These are phyloP conservation scores for Malassezia vespertilionis DNA, from an alignment of 1,284 basidiomycete species.

Conservation along the genomic window DNA sequence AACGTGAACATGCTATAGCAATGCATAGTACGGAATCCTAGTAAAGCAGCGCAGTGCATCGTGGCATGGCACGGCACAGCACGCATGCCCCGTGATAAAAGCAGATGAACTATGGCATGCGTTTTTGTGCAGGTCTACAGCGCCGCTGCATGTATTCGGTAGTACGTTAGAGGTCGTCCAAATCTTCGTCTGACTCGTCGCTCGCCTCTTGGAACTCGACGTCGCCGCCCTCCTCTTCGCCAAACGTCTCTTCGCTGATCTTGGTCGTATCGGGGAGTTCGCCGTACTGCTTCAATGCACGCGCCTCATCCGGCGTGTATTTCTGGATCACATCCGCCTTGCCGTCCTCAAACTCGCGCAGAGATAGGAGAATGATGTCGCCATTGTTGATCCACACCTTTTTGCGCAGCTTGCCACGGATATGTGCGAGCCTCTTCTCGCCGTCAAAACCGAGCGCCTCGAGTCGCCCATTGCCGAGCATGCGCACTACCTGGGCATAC, in stretches of 20 bases:
- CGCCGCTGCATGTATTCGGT: too few relatives aligned
- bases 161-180: slow-evolving; percentile 24
- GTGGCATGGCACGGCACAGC: too few relatives aligned
- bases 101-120: too few relatives aligned
- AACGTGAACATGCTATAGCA: too few relatives aligned
- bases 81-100: too few relatives aligned
- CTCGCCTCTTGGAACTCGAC: slow-evolving; percentile 48
- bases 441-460: slow-evolving; percentile 98
- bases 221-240: slow-evolving; percentile 59
- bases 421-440: slow-evolving; percentile 92
- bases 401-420: slow-evolving; percentile 97
- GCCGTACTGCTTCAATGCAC: slow-evolving; percentile 90
- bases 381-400: slow-evolving; percentile 99
- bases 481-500: slow-evolving; percentile 95
- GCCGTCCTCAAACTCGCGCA: slow-evolving; percentile 98
- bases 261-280: slow-evolving; percentile 95
- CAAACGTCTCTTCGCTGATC: slow-evolving; percentile 96
- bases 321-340: slow-evolving; percentile 99
- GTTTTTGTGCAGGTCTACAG: too few relatives aligned
- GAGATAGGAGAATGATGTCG: slow-evolving; percentile 88
- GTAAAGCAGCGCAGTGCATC: too few relatives aligned
- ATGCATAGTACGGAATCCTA: too few relatives aligned
- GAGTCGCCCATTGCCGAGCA: slow-evolving; percentile 94
- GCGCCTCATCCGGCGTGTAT: slow-evolving; percentile 82
- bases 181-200: slow-evolving; percentile 39